Evolutionary conservation across 495 filamentous ascomycete genomes (phyloP), one percentile per base, ranked within the genome.

Genomic region (Neurospora sp.): DNA sequence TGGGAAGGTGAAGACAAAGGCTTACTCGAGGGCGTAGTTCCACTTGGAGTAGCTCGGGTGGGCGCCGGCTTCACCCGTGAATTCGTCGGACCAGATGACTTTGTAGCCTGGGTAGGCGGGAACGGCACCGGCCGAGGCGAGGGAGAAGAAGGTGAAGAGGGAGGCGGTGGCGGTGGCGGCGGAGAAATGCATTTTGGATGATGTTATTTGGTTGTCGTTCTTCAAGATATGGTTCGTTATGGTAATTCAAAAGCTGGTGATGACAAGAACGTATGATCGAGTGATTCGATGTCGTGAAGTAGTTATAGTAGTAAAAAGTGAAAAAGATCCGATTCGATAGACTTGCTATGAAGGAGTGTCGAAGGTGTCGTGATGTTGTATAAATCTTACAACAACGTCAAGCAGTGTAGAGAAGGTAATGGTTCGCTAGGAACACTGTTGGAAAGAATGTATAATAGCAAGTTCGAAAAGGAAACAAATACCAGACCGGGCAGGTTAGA

Each of bases 1-100:
- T 15, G 42, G 17, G 34, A 10, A 36, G 66, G 48, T 13, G 11
- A 15, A 31, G 38, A 21, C 17, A 9, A 39, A 40, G 28, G 24
- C 72, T 74, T 74, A 79, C 79, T 78, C 75, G 39, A 81, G 78
- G 76, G 83, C 79, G 59, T 80, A 73, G 38, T 82, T 82, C 84
- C 84, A 86, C 34, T 75, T 78, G 69, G n/a, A 36, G 17, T 17
- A 24, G 77, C 77, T 72, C 17, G 79, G 78, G 17, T 31, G 38
- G 0, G 69, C 39, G 21, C 80, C 80, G 21, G 79, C 72, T 11
- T 6, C 37, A 59, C 80, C 80, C 0, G 39, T 24, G 43, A 82
- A 82, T 17, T 37, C 38, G 39, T 82, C 80, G 13, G 75, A 73
- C 80, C 80, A 82, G 38, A 82, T 28, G 28, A 73, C 73, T 24